Base-by-base conservation (phyloP, 2,329 filamentous ascomycete genomes). In the Xylaria sp. region DNA sequence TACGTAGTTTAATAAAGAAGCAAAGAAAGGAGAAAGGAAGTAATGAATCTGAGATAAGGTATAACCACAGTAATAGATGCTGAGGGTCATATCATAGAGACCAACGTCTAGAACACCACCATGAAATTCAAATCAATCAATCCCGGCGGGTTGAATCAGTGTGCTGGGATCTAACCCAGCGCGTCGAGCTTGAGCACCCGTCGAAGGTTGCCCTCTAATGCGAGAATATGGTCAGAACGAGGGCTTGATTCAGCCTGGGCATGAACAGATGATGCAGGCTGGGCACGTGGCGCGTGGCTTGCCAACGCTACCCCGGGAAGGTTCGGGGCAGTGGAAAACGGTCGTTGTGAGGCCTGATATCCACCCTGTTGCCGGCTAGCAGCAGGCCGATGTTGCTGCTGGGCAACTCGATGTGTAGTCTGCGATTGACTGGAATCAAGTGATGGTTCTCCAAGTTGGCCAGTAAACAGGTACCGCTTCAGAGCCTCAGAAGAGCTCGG, bases 401-500 rank as follows among this genome's bases (percentile, higher is more conserved):
- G 68, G 5, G 67, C 50, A 64, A 33, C 49, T 67, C 45, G 55
- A 9, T 61, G 70, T 22, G 44, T 33, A 22, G 25, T 39, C 33
- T 55, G 53, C 17, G 63, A 36, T 60, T 66, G 27, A 74, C 55
- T 51, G n/a, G 42, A 49, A 33, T 58, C 25, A 13, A 47, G 45
- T 13, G 50, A 42, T 45, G 29, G 33, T 5, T 60, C 60, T 25
- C 59, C 60, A 10, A 73, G 66, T 65, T 79, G 75, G 53, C 80
- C 79, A 44, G 82, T 80, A 56, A 87, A 87, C 0, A 89, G 76
- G 71, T 86, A 88, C 51, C 81, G 83, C 75, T 89, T 89, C 27
- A 89, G 75, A 54, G 85, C 85, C 69, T 88, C 85, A 5, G 80
- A 81, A 29, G 77, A 77, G 53, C 80, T 79, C 0, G 72, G 56